Conservation (phyloP, 352 stramenopile species). For the Phytophthora pseudosyringae region DNA sequence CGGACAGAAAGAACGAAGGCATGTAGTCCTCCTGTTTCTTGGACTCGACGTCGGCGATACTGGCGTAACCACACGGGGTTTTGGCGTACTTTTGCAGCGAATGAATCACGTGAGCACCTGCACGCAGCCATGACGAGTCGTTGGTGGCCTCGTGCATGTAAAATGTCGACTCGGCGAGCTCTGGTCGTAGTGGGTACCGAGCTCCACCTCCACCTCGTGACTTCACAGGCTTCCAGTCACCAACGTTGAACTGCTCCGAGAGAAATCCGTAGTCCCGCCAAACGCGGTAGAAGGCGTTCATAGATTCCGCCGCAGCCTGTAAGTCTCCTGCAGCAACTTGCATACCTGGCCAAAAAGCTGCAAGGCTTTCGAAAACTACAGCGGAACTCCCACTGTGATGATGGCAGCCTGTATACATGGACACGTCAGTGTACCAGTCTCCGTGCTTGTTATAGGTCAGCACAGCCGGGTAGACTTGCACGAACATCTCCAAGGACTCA, state of each 20-base stretch:
- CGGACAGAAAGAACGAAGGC: constrained; percentile 98
- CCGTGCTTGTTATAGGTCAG: constrained; percentile 76
- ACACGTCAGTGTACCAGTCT: constrained; percentile 88
- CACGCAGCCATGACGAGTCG: constrained; percentile 82
- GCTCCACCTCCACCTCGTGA: constrained; percentile 42
- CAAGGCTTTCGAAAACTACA: constrained; percentile 89
- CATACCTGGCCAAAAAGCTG: constrained; percentile 97
- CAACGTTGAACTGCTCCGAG: constrained; percentile 96
- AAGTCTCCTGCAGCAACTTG: constrained; percentile 95
- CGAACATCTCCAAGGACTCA: constrained; percentile 93
- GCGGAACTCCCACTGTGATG: constrained; percentile 36
- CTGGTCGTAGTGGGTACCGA: constrained; percentile 95
- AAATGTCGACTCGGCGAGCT: constrained; percentile 98
- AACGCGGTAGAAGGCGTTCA: constrained; percentile 96
- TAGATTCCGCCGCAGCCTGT: constrained; percentile 71
- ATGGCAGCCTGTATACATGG: constrained; percentile 81
- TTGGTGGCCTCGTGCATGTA: constrained; percentile 94
- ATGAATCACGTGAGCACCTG: constrained; percentile 81
- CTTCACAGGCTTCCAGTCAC: constrained; percentile 73
- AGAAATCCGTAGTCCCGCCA: constrained; percentile 96
- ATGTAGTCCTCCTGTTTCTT: constrained; percentile 96
- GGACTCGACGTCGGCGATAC: constrained; percentile 85
- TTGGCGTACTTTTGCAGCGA: constrained; percentile 92
- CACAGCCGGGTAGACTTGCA: constrained; percentile 70
- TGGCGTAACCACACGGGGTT: constrained; percentile 94